Conservation (phyloP, 352 stramenopile species). For the Globisporangium megalacanthum region DNA sequence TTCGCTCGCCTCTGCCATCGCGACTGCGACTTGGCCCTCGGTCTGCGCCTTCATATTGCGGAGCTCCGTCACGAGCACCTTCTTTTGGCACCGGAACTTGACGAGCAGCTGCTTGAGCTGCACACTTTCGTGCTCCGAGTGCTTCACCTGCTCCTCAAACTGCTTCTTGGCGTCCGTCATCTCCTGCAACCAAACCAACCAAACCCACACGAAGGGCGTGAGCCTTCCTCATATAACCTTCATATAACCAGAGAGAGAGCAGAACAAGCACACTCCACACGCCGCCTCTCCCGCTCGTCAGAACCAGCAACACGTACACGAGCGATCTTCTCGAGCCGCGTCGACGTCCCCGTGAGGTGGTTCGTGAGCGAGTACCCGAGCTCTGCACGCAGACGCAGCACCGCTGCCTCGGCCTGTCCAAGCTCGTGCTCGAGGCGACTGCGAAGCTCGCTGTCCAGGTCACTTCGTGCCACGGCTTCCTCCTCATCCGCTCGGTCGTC, state of each 20-base stretch:
- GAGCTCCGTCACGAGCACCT: constrained; percentile 71
- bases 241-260: not conserved
- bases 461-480: constrained; percentile 19
- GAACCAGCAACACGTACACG: constrained; percentile 18
- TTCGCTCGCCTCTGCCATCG: constrained; percentile 77
- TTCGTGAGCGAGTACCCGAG: constrained; percentile 75
- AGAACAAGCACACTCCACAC: not conserved
- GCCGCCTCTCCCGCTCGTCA: not conserved
- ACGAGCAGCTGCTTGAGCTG: constrained; percentile 67
- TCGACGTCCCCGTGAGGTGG: constrained; percentile 66
- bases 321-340: constrained; percentile 67
- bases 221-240: too few relatives aligned
- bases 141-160: constrained; percentile 63
- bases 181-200: constrained; percentile 36
- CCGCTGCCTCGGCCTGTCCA: constrained; percentile 56
- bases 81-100: constrained; percentile 74
- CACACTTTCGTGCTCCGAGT: constrained; percentile 39
- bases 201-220: not conserved
- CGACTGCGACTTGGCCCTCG: constrained; percentile 71
- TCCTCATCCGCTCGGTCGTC: constrained; percentile 17
- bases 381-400: constrained; percentile 67
- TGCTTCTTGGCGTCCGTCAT: constrained; percentile 62
- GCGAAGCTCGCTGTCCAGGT: constrained; percentile 43
- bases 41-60: constrained; percentile 74
- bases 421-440: constrained; percentile 65